A percentile compares a stretch with the other conserved stretches of the same genome.
Conservation (phyloP, 1,284 basidiomycete genomes). For the Caloboletus firmus region DNA sequence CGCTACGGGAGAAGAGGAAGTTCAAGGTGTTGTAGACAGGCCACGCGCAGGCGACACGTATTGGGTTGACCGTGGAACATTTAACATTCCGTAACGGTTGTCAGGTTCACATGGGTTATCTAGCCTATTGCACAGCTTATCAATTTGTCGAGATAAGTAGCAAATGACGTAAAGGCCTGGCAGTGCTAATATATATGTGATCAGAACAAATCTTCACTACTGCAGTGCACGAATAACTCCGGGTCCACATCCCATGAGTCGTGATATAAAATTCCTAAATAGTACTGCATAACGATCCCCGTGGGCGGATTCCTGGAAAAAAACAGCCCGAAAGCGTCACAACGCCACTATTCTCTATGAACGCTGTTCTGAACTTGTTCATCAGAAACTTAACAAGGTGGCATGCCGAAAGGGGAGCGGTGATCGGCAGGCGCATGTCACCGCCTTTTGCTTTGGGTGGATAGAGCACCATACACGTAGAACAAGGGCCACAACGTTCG, state of each 20-base stretch:
- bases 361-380: not conserved
- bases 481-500: constrained; percentile 24
- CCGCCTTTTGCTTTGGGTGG: not conserved
- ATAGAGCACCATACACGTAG: constrained; percentile 2
- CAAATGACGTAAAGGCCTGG: too few species aligned
- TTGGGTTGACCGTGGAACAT: not conserved
- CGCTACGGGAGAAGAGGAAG: not conserved
- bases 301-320: not conserved
- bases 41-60: not conserved
- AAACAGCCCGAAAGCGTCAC: not conserved
- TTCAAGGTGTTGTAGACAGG: not conserved
- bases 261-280: not conserved
- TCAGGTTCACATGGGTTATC: too few species aligned
- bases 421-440: not conserved
- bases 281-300: not conserved
- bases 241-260: not conserved
- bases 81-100: not conserved
- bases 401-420: not conserved
- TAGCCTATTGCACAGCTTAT: too few species aligned
- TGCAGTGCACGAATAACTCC: too few species aligned
- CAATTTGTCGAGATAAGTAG: too few species aligned
- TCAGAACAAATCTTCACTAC: too few species aligned
- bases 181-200: too few species aligned
- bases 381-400: not conserved
- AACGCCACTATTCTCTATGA: too few species aligned